Percentiles rank a stretch among this genome's conserved stretches.
Conservation (phyloP, 177 flowering plant genomes). For the Vitis hybrid region DNA sequence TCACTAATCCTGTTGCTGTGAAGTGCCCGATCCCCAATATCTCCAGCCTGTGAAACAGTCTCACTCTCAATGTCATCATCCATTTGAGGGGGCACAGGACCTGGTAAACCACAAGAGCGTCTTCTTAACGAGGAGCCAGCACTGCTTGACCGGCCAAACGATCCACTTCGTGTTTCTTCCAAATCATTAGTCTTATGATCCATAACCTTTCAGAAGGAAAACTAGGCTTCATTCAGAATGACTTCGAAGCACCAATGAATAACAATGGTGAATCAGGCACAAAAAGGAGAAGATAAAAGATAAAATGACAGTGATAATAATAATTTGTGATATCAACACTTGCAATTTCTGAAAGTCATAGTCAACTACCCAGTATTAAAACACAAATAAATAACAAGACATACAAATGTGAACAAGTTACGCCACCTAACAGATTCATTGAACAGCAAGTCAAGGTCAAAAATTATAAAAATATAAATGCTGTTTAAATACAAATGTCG, state of each 20-base stretch:
- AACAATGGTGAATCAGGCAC: neutral
- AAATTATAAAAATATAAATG: too few relatives aligned
- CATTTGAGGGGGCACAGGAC: slow-evolving; percentile 10
- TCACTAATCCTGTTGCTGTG: slow-evolving; percentile 36
- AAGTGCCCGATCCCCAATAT: slow-evolving; percentile 67
- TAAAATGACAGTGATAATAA: neutral
- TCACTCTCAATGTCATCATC: slow-evolving; percentile 51
- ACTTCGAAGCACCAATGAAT: neutral
- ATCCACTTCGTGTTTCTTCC: slow-evolving; percentile 22
- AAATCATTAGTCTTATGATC: slow-evolving; percentile 18
- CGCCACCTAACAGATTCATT: too few relatives aligned
- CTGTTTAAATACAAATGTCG: too few relatives aligned
- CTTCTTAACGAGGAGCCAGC: slow-evolving; percentile 40
- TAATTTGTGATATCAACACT: neutral
- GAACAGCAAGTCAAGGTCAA: too few relatives aligned
- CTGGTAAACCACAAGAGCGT: slow-evolving; percentile 34
- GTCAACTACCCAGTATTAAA: too few relatives aligned
- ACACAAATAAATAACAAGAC: too few relatives aligned
- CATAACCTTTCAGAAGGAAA: slow-evolving; percentile 2
- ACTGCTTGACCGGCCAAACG: slow-evolving; percentile 33
- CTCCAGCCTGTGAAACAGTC: slow-evolving; percentile 76
- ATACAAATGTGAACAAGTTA: too few relatives aligned
- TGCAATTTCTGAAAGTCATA: too few relatives aligned
- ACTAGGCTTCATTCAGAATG: neutral
- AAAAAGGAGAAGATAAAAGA: neutral